A percentile compares a stretch with the other conserved stretches of the same genome.
phyloP scores from a whole-genome alignment of 176 grass and related monocot species.

The barley (Hordeum vulgare) region DNA sequence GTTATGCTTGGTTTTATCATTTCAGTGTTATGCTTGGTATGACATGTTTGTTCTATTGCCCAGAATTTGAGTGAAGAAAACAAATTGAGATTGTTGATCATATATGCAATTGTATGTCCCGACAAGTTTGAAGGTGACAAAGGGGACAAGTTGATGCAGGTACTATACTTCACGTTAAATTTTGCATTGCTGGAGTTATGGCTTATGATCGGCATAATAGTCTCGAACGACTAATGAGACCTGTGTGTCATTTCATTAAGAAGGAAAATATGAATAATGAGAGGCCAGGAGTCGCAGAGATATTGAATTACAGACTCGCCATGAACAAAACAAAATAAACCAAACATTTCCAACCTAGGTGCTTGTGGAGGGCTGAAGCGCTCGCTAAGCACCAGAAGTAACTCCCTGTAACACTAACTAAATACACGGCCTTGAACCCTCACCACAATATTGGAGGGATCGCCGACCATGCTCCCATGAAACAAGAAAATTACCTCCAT shows the following conservation, averaged over 20 bases:
- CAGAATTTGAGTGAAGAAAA: conserved; percentile 89
- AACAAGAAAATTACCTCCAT: background rate
- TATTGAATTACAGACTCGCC: too few species aligned
- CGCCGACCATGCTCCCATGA: background rate
- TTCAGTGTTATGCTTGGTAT: conserved; percentile 24
- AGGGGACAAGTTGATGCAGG: conserved; percentile 95
- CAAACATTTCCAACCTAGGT: too few species aligned
- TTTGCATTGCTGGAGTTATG: conserved; percentile 13
- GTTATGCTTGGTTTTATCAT: background rate
- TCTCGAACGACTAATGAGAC: background rate
- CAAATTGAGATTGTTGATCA: conserved; percentile 88
- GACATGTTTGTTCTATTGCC: conserved; percentile 22
- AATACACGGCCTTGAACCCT: too few species aligned
- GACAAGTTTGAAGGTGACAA: conserved; percentile 99
- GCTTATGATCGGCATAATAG: background rate
- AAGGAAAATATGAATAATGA: background rate
- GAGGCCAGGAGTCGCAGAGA: too few species aligned
- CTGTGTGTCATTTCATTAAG: background rate
- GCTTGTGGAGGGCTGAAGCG: background rate
- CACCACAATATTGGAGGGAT: background rate
- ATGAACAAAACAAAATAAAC: too few species aligned
- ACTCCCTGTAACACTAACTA: too few species aligned
- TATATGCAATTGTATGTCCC: conserved; percentile 76
- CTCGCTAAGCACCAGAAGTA: background rate
- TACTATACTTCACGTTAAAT: conserved; percentile 39